Evolutionary conservation across 2,329 filamentous ascomycete genomes (phyloP).

Genomic region (Phaeosphaeriaceae sp.): DNA sequence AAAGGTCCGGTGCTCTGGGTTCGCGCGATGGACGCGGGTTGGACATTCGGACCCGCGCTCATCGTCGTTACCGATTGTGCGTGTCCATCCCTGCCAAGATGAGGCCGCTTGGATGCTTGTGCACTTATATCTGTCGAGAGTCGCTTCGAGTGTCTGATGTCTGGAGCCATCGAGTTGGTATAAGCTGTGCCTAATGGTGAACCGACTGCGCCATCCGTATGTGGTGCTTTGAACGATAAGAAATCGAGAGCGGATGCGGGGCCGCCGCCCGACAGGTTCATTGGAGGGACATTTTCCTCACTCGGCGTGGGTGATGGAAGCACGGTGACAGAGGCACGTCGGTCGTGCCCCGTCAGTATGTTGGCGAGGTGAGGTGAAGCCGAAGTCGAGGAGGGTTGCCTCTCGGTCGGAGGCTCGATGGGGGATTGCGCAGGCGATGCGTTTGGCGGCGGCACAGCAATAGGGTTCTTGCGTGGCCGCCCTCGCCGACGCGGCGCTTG

Average conservation of each 20-base stretch:
- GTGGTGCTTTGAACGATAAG: not conserved
- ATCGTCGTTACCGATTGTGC: not conserved
- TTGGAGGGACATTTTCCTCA: conserved; percentile 54
- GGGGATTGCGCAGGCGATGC: conserved; percentile 4
- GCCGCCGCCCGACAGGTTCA: not conserved
- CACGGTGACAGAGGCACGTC: conserved; percentile 37
- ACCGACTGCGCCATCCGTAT: conserved; percentile 3
- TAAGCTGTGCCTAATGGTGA: conserved; percentile 6
- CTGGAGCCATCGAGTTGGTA: not conserved
- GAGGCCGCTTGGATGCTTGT: not conserved
- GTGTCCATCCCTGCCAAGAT: not conserved
- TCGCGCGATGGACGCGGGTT: not conserved
- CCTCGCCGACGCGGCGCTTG: not conserved
- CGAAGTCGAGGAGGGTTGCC: conserved; percentile 38
- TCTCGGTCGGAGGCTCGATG: conserved; percentile 18
- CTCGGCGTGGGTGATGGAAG: conserved; percentile 70
- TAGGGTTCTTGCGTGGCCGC: conserved; percentile 8
- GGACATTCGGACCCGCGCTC: not conserved
- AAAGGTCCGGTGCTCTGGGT: not conserved
- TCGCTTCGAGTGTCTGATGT: not conserved
- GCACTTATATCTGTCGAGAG: not conserved
- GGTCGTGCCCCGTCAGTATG: conserved; percentile 12
- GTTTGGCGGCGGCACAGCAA: conserved; percentile 1
- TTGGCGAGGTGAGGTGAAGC: conserved; percentile 45
- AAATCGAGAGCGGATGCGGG: not conserved